Evolutionary conservation across 2,329 filamentous ascomycete genomes (phyloP).

Genomic region (Colletotrichum chrysophilum): DNA sequence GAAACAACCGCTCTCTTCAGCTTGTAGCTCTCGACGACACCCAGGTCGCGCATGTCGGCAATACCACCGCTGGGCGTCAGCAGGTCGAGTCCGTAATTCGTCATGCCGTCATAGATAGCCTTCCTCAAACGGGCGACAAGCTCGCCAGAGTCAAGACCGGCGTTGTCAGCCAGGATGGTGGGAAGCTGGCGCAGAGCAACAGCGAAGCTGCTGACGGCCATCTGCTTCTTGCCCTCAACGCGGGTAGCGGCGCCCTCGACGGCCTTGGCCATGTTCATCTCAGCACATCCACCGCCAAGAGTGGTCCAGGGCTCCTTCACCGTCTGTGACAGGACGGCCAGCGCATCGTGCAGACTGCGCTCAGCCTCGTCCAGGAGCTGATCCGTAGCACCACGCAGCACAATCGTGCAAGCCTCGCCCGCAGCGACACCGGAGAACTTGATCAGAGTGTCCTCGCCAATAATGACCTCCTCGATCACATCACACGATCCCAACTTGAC

Average conservation of each 20-base stretch:
- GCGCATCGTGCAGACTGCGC: slow-evolving; percentile 91
- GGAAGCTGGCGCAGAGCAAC: slow-evolving; percentile 89
- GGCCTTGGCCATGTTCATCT: slow-evolving; percentile 99
- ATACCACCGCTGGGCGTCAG: slow-evolving; percentile 90
- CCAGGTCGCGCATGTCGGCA: slow-evolving; percentile 92
- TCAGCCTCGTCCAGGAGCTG: slow-evolving; percentile 97
- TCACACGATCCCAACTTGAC: slow-evolving; percentile 97
- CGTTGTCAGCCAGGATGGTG: slow-evolving; percentile 97
- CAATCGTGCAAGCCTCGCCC: slow-evolving; percentile 94
- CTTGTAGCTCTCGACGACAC: slow-evolving; percentile 98
- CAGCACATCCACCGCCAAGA: slow-evolving; percentile 91
- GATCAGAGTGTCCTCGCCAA: slow-evolving; percentile 96
- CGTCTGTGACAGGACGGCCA: slow-evolving; percentile 95
- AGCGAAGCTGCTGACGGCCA: slow-evolving; percentile 90
- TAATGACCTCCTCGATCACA: slow-evolving; percentile 96
- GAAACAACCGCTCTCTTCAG: slow-evolving; percentile 97
- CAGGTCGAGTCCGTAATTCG: slow-evolving; percentile 88
- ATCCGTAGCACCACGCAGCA: slow-evolving; percentile 93
- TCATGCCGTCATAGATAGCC: slow-evolving; percentile 93
- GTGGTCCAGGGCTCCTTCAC: slow-evolving; percentile 94
- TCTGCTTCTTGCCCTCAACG: slow-evolving; percentile 94
- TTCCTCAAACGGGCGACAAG: slow-evolving; percentile 90
- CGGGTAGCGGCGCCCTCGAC: slow-evolving; percentile 93
- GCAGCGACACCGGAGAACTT: slow-evolving; percentile 96
- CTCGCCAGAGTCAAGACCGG: slow-evolving; percentile 93